A percentile compares a stretch with the other conserved stretches of the same genome.
These are phyloP conservation scores for Naegleria gruberi DNA, from an alignment of 208 protist species.

Conservation along the genomic window DNA sequence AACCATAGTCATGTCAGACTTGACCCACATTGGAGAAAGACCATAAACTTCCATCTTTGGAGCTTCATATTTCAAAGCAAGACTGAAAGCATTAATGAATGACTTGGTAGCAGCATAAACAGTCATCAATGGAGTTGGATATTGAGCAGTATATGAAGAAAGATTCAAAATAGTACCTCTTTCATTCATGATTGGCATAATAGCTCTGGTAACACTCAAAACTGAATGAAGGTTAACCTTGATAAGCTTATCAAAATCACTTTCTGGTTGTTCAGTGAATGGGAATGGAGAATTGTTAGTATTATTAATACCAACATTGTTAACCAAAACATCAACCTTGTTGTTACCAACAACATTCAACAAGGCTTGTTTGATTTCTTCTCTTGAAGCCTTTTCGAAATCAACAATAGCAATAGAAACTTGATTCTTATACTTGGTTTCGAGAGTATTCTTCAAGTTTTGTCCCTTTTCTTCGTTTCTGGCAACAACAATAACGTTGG, in stretches of 20 bases:
- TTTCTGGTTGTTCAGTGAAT: background rate
- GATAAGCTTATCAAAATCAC: conserved; percentile 8
- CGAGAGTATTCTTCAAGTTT: background rate
- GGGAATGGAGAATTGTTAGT: background rate
- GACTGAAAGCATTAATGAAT: conserved; percentile 60
- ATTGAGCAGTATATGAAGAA: background rate
- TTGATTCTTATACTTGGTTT: background rate
- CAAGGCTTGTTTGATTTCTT: background rate
- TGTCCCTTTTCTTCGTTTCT: conserved; percentile 43
- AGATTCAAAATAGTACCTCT: background rate
- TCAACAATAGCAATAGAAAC: background rate
- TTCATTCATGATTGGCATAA: background rate
- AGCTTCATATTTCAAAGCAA: conserved; percentile 56
- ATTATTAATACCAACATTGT: conserved; percentile 19
- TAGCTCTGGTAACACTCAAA: background rate
- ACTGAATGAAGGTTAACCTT: conserved; percentile 24
- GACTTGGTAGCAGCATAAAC: conserved; percentile 74
- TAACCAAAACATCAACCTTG: background rate
- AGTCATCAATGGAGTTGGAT: conserved; percentile 59
- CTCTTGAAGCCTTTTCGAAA: conserved; percentile 55
- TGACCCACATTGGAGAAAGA: conserved; percentile 63
- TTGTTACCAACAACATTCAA: background rate
- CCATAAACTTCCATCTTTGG: conserved; percentile 54
- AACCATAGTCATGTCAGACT: conserved; percentile 60
- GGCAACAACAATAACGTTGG: conserved; percentile 77